phyloP scores from a whole-genome alignment of 1,284 basidiomycete genomes.

The Boletus hoseneyae region DNA sequence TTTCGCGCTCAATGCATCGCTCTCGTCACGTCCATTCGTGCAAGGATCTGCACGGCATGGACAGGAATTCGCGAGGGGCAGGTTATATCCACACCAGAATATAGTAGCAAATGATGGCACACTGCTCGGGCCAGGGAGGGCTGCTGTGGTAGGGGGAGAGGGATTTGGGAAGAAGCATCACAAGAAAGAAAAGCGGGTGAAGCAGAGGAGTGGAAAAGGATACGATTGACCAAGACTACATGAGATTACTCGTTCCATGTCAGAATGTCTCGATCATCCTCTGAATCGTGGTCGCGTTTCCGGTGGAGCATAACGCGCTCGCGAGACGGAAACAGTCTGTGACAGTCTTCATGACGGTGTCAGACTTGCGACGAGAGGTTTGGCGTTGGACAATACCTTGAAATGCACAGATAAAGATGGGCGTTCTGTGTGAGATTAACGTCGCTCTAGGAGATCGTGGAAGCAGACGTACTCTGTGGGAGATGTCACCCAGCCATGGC shows the following conservation, averaged over 20 bases:
- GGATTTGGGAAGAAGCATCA: slow-evolving; percentile 78
- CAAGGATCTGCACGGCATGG: slow-evolving; percentile 60
- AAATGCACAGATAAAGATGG: slow-evolving; percentile 30
- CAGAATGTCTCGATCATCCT: slow-evolving; percentile 55
- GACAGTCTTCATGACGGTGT: slow-evolving; percentile 48
- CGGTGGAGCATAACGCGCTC: slow-evolving; percentile 69
- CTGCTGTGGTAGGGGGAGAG: slow-evolving; percentile 38
- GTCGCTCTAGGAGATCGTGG: neutral
- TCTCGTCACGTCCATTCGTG: slow-evolving; percentile 61
- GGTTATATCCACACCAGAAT: slow-evolving; percentile 79
- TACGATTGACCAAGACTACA: slow-evolving; percentile 57
- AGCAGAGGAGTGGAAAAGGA: slow-evolving; percentile 87
- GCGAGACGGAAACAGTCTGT: slow-evolving; percentile 66
- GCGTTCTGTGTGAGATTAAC: slow-evolving; percentile 22
- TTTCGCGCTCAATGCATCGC: slow-evolving; percentile 57
- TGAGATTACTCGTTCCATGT: slow-evolving; percentile 64
- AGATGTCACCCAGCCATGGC: slow-evolving; percentile 28
- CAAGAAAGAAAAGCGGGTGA: slow-evolving; percentile 81
- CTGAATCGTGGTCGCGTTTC: slow-evolving; percentile 65
- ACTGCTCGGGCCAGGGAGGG: slow-evolving; percentile 43
- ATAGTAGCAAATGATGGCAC: slow-evolving; percentile 74
- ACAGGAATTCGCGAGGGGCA: slow-evolving; percentile 59
- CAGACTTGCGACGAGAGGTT: neutral
- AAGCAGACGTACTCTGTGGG: slow-evolving; percentile 27
- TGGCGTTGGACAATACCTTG: slow-evolving; percentile 19